Evolutionary conservation across 495 filamentous ascomycete genomes (phyloP).

Genomic region (Amphirosellinia nigrospora): DNA sequence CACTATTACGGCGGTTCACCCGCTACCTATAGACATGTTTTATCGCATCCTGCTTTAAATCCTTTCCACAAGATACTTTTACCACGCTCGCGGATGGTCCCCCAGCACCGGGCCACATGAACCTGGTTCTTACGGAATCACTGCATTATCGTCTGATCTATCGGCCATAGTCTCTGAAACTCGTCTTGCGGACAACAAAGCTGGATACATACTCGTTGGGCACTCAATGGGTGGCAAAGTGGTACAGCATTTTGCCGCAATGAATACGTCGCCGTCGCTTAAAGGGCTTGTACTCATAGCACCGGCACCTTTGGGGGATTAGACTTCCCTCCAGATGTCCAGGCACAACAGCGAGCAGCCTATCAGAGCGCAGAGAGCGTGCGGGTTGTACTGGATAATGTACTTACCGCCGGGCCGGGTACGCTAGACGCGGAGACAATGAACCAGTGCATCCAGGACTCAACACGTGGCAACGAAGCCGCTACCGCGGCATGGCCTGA

Average conservation of each 20-base stretch:
- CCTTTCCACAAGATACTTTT: slow-evolving; percentile 16
- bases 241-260: slow-evolving; percentile 13
- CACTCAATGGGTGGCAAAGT: slow-evolving; percentile 22
- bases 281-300: slow-evolving; percentile 9
- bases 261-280: not conserved
- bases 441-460: slow-evolving; percentile 8
- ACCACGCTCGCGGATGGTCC: slow-evolving; percentile 13
- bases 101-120: slow-evolving; percentile 13
- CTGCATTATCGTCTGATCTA: slow-evolving; percentile 8
- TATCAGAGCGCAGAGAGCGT: slow-evolving; percentile 1
- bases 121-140: slow-evolving; percentile 10
- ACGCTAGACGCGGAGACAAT: not conserved
- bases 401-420: not conserved
- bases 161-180: slow-evolving; percentile 6
- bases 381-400: slow-evolving; percentile 6
- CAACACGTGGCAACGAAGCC: slow-evolving; percentile 15
- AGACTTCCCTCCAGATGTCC: not conserved
- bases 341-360: not conserved
- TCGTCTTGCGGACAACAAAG: not conserved
- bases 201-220: not conserved
- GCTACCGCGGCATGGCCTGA: slow-evolving; percentile 12
- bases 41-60: not conserved
- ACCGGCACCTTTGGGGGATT: slow-evolving; percentile 4
- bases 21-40: not conserved
- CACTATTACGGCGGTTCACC: slow-evolving; percentile 17